Percentiles rank a stretch among this genome's conserved stretches.
Conservation (phyloP, 257 asterid species). For the Osmanthus fragrans region DNA sequence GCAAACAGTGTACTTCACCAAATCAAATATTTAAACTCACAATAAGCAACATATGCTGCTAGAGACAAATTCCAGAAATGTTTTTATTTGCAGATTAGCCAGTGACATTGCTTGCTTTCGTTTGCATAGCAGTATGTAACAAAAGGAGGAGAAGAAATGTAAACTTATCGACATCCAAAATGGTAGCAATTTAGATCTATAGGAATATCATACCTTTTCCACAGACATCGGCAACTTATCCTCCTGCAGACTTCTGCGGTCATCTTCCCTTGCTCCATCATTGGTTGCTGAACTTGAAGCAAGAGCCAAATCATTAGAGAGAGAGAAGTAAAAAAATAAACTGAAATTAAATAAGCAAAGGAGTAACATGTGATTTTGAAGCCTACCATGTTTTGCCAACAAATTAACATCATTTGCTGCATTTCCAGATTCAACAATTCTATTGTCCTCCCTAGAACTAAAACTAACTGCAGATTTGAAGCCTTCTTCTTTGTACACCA, state of each 20-base stretch:
- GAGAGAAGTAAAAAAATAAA: constrained; percentile 3
- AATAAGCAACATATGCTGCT: constrained; percentile 8
- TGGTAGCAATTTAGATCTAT: background rate
- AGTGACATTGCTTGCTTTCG: background rate
- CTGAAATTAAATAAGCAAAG: constrained; percentile 9
- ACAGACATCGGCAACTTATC: constrained; percentile 27
- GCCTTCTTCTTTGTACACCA: constrained; percentile 65
- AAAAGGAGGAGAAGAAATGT: background rate
- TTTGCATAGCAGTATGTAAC: background rate
- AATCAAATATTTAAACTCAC: constrained; percentile 2
- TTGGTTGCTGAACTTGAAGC: constrained; percentile 50
- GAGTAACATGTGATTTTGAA: background rate
- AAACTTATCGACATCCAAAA: background rate
- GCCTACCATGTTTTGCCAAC: constrained; percentile 52
- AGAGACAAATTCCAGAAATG: background rate
- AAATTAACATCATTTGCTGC: constrained; percentile 23
- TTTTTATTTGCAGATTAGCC: background rate
- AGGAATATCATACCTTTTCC: constrained; percentile 45
- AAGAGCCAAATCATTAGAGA: constrained; percentile 1
- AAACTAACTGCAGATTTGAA: constrained; percentile 40
- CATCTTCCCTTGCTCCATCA: constrained; percentile 27
- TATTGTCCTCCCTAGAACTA: constrained; percentile 34
- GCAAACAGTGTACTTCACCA: background rate
- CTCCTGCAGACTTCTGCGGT: constrained; percentile 32
- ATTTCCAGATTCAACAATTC: constrained; percentile 35